Evolutionary conservation across 805 yeast genomes (phyloP), one percentile per base, ranked within the genome.

Genomic region (Spathaspora hagerdaliae): DNA sequence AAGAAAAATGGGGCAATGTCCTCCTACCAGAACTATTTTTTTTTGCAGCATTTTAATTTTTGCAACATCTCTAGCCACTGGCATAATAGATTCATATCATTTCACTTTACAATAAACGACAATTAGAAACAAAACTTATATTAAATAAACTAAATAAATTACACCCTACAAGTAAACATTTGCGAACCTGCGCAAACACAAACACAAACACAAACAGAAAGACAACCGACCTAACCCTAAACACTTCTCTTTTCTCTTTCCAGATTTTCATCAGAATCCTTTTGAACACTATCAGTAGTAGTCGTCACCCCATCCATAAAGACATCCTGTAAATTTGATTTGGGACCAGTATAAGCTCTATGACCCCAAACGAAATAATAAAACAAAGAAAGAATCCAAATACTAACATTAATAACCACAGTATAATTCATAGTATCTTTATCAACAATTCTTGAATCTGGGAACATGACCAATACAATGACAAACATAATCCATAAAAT

Each of bases 351-450:
- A 67, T 78, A 83, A 57, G 70, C 65, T 53, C 74, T 78, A 48
- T 75, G 71, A 3, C 82, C 85, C 57, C 75, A 74, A 5, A 68
- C 58, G 45, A 59, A 71, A 63, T 78, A 83, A 61, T 82, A 82
- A 0, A 73, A 42, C 45, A 73, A 55, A 0, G 85, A 71, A 14
- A 81, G 63, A 5, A 78, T 47, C 85, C 85, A 80, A 13, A 79
- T 75, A 7, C 83, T 83, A 29, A 78, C 75, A 26, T 79, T 82
- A 47, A 84, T 81, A 2, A 79, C 86, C 51, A 75, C 75, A 0
- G 88, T 80, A 60, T 85, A 85, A 64, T 85, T 85, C 92, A 85
- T 84, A 15, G 78, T 55, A 5, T 63, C 61, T 45, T 68, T 69
- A 29, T 65, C 62, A 6, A 75, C 78, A 19, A 56, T 50, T 31